phyloP scores from a whole-genome alignment of 2,329 filamentous ascomycete species.

The Monilinia aucupariae region DNA sequence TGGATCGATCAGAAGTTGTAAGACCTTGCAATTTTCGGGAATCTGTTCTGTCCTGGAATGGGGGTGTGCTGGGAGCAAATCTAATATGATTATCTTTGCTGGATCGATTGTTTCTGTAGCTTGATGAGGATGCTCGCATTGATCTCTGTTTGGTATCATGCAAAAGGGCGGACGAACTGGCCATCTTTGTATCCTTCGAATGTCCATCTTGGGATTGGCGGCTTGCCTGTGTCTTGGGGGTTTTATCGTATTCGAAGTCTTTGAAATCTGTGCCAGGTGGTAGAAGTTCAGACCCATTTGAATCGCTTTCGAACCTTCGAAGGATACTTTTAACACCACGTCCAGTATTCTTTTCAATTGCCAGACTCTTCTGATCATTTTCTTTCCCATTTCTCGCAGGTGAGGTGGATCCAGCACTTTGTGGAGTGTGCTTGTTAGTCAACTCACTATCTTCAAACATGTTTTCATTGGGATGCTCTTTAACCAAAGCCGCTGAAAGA shows the following conservation, averaged over 20 bases:
- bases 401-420: background rate
- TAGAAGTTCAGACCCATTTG: background rate
- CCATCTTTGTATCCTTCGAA: background rate
- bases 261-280: background rate
- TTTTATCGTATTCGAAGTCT: background rate
- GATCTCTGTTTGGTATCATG: background rate
- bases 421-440: background rate
- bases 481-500: slow-evolving; percentile 12
- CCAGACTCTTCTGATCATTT: background rate
- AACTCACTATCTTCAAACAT: background rate
- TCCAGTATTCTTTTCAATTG: background rate
- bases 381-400: background rate
- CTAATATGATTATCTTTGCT: slow-evolving; percentile 11
- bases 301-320: slow-evolving; percentile 1
- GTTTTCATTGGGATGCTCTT: slow-evolving; percentile 13
- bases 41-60: background rate
- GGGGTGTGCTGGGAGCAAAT: background rate
- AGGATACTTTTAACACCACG: background rate
- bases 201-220: background rate
- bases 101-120: background rate
- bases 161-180: background rate
- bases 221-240: background rate
- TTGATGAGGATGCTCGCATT: background rate
- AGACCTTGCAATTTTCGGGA: background rate
- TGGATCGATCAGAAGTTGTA: background rate